Percentiles rank a stretch among this genome's conserved stretches.
Conservation (phyloP, 2,329 filamentous ascomycete species). For the Helotiales sp. region DNA sequence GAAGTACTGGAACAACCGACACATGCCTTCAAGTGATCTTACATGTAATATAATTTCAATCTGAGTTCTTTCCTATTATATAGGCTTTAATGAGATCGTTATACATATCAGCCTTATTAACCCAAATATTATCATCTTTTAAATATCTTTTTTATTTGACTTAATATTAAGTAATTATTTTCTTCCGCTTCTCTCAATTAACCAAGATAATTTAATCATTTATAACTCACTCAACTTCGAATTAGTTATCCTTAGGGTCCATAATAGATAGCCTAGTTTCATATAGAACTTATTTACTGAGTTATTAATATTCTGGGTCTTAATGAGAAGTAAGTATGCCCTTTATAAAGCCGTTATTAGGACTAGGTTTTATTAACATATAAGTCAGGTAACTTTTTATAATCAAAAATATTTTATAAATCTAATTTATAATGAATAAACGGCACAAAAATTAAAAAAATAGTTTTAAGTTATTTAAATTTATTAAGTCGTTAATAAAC, state of each 20-base stretch:
- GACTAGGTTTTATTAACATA: conserved; percentile 20
- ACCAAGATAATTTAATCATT: conserved; percentile 25
- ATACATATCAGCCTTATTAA: too few species aligned
- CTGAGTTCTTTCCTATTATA: conserved; percentile 22
- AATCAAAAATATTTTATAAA: conserved; percentile 22
- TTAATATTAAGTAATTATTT: conserved; percentile 26
- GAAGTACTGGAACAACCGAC: conserved; percentile 15
- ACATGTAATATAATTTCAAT: conserved; percentile 22
- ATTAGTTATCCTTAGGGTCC: conserved; percentile 25
- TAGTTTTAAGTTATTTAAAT: conserved; percentile 23
- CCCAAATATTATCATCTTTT: too few species aligned
- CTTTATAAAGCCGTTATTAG: conserved; percentile 18
- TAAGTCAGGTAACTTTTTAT: conserved; percentile 15
- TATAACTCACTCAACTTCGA: conserved; percentile 27
- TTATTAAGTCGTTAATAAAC: conserved; percentile 21
- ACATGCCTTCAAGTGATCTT: conserved; percentile 20
- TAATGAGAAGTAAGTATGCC: too few species aligned
- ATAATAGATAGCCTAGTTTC: conserved; percentile 19
- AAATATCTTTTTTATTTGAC: too few species aligned
- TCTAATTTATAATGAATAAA: conserved; percentile 28
- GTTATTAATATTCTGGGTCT: conserved; percentile 17
- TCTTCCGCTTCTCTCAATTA: conserved; percentile 23
- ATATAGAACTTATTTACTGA: conserved; percentile 15
- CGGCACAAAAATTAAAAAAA: conserved; percentile 25
- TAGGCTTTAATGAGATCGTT: too few species aligned